Base-by-base conservation (phyloP, 192 early-diverging fungal species). In the Entomortierella beljakovae region DNA sequence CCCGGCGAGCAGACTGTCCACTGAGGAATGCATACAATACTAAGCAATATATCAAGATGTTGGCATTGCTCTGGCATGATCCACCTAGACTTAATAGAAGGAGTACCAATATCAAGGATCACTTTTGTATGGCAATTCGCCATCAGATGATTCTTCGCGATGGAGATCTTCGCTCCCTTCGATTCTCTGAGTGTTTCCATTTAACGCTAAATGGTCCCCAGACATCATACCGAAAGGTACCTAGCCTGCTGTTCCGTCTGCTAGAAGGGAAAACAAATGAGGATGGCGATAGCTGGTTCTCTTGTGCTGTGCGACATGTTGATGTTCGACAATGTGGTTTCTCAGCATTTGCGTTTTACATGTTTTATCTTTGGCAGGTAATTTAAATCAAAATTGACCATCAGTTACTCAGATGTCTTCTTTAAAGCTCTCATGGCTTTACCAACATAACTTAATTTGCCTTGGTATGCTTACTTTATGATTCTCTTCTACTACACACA, bases 61-160 rank as follows among this genome's bases (percentile, higher is more conserved):
- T 50, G 16, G n/a, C 23, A n/a, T 5, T 6, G n/a, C 7, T 10
- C 5, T 50, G 49, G 16, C 49, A 25, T 4, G 49, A 50, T 18
- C 49, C 49, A 5, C 16, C 23, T 25, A 25, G 5, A 10, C 49
- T 50, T 18, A 50, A 50, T 50, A 18, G 7, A 50, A 50, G 49
- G n/a, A 50, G 49, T n/a, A 25, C 49, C 49, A 50, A 50, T 50
- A 50, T 50, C 23, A 50, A n/a, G 16, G 49, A 50, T 18, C 49
- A 50, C 49, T 50, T 50, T n/a, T 10, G 20, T 50, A 50, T 50
- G 49, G 49, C 49, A 5, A 50, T 50, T 18, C 49, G 23, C 23
- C 49, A 50, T 50, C 49, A 50, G n/a, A 50, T 50, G 49, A 50
- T 50, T 6, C 49, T 50, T 50, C 49, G 49, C n/a, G 49, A 50